Percentiles rank a stretch among this genome's conserved stretches.
Conservation (phyloP, 352 stramenopile genomes). For the Phytophthora lateralis region DNA sequence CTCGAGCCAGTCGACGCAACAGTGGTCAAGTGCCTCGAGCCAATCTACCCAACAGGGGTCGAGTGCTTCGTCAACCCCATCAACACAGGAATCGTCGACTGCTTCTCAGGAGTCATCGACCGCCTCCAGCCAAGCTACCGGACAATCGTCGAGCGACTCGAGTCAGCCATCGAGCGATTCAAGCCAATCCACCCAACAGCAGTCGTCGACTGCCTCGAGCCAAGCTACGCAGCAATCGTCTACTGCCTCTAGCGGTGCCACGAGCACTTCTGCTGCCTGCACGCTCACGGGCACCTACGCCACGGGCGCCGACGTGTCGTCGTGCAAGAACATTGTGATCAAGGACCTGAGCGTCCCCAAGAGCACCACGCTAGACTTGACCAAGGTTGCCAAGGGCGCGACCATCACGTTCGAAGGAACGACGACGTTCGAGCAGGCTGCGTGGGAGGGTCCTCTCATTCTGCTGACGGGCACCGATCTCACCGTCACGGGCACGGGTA, state of each 20-base stretch:
- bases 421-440: constrained; percentile 39
- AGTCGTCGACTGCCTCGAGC: constrained; percentile 1
- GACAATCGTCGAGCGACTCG: constrained; percentile 2
- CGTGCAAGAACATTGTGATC: constrained; percentile 42
- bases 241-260: constrained; percentile 20
- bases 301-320: constrained; percentile 27
- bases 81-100: constrained; percentile 8
- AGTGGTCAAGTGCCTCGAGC: background rate
- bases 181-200: constrained; percentile 13
- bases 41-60: background rate
- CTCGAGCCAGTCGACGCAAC: constrained; percentile 1
- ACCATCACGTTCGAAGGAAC: constrained; percentile 46
- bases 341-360: constrained; percentile 35
- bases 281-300: constrained; percentile 37
- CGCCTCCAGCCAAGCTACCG: constrained; percentile 3
- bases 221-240: constrained; percentile 22
- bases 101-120: background rate
- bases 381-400: constrained; percentile 29
- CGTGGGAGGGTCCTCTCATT: constrained; percentile 46
- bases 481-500: constrained; percentile 30
- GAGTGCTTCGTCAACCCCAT: background rate
- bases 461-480: constrained; percentile 28
- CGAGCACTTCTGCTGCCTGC: constrained; percentile 17
- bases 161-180: constrained; percentile 12
- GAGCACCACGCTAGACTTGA: constrained; percentile 44